These are phyloP conservation scores for Yamagishiella unicocca DNA, from an alignment of 139 green algal genomes.

Conservation along the genomic window DNA sequence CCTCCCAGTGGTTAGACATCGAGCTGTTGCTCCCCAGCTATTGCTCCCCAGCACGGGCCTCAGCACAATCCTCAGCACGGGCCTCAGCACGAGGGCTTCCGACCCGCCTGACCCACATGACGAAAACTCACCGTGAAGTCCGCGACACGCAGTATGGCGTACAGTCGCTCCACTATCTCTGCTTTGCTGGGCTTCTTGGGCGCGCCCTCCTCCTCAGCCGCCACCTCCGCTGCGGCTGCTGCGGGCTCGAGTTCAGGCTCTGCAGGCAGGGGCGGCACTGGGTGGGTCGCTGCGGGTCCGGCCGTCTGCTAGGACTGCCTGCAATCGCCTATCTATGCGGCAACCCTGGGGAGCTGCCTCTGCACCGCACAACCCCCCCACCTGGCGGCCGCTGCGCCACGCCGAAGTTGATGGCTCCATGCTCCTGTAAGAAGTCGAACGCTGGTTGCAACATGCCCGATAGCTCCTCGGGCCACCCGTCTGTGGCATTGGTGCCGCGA, in stretches of 20 bases:
- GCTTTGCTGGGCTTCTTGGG: neutral
- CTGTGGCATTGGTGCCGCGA: slow-evolving; percentile 15
- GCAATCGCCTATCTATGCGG: too few relatives aligned
- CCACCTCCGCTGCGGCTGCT: neutral
- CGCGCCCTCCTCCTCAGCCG: neutral
- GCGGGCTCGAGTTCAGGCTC: neutral
- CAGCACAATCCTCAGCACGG: too few relatives aligned
- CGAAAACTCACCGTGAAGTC: slow-evolving; percentile 57
- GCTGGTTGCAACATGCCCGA: slow-evolving; percentile 49
- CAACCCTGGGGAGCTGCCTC: too few relatives aligned
- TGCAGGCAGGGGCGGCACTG: neutral
- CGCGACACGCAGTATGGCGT: slow-evolving; percentile 54
- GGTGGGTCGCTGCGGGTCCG: too few relatives aligned
- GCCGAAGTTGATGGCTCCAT: slow-evolving; percentile 84
- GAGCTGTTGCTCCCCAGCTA: too few relatives aligned
- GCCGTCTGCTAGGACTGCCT: too few relatives aligned
- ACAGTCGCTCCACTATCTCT: slow-evolving; percentile 56
- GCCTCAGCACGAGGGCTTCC: too few relatives aligned
- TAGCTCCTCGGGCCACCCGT: slow-evolving; percentile 19
- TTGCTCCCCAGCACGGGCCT: too few relatives aligned
- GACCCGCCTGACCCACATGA: too few relatives aligned
- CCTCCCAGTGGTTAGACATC: too few relatives aligned
- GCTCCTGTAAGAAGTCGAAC: slow-evolving; percentile 71
- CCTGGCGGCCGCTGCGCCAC: neutral
- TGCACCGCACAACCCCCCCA: neutral